Evolutionary conservation across 495 filamentous ascomycete genomes (phyloP).

Genomic region (Saxispiralis lemnorum): DNA sequence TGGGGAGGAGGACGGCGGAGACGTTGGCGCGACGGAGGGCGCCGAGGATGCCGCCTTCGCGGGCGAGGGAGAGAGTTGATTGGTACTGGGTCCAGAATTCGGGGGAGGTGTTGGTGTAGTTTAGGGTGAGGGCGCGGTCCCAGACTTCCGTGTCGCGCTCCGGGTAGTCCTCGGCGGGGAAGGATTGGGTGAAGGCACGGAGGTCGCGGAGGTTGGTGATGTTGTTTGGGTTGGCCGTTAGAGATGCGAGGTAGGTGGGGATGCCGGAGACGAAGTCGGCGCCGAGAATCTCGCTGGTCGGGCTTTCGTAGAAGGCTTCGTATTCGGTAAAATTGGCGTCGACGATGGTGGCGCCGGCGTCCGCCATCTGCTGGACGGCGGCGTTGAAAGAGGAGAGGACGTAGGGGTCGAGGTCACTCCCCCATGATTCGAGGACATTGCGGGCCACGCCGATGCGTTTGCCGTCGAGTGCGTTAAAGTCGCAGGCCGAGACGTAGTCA

Average conservation of each 20-base stretch:
- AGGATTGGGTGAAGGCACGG: slow-evolving; percentile 29
- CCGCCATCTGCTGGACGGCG: slow-evolving; percentile 26
- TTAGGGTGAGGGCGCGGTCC: slow-evolving; percentile 27
- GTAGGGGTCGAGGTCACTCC: slow-evolving; percentile 14
- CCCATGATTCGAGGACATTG: slow-evolving; percentile 27
- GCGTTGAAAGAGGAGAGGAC: slow-evolving; percentile 30
- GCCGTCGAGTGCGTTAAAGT: slow-evolving; percentile 29
- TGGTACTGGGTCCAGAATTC: slow-evolving; percentile 24
- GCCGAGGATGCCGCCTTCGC: slow-evolving; percentile 33
- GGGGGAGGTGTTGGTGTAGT: slow-evolving; percentile 22
- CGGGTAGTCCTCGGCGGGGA: slow-evolving; percentile 32
- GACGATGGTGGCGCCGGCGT: slow-evolving; percentile 35
- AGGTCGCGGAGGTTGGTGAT: slow-evolving; percentile 26
- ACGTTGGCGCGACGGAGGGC: slow-evolving; percentile 30
- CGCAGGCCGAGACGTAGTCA: slow-evolving; percentile 36
- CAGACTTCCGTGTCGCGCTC: slow-evolving; percentile 31
- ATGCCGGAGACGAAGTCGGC: slow-evolving; percentile 24
- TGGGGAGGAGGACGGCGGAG: slow-evolving; percentile 36
- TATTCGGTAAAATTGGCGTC: slow-evolving; percentile 36
- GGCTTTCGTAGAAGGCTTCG: slow-evolving; percentile 15
- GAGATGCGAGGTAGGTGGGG: slow-evolving; percentile 21
- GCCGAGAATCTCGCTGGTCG: slow-evolving; percentile 16
- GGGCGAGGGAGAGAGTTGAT: slow-evolving; percentile 28
- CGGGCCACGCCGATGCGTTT: slow-evolving; percentile 35
- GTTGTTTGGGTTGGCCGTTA: slow-evolving; percentile 26